These are phyloP conservation scores for Malus sieversii DNA, from an alignment of 306 rosid genomes.

Conservation along the genomic window DNA sequence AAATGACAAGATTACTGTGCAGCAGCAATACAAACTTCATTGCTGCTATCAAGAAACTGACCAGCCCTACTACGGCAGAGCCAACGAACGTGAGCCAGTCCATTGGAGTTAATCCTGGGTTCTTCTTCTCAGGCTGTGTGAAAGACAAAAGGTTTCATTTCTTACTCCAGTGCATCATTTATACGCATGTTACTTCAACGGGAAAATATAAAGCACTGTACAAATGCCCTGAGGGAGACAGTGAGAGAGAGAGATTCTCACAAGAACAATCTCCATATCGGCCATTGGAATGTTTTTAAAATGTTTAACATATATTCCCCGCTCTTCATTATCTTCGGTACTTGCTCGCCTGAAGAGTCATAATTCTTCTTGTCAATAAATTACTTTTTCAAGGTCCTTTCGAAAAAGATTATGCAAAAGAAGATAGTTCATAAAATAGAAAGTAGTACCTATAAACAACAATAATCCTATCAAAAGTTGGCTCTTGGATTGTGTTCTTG, in stretches of 20 bases:
- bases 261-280: conserved; percentile 94
- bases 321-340: conserved; percentile 34
- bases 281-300: conserved; percentile 91
- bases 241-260: conserved; percentile 30
- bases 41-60: conserved; percentile 27
- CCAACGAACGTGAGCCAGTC: conserved; percentile 91
- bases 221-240: no score
- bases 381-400: not conserved
- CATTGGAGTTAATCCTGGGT: conserved; percentile 98
- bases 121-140: conserved; percentile 96
- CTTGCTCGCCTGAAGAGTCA: conserved; percentile 54
- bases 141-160: conserved; percentile 13
- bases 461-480: conserved; percentile 89
- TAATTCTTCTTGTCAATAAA: not conserved
- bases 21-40: not conserved
- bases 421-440: not conserved
- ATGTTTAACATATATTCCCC: conserved; percentile 86
- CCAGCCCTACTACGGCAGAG: conserved; percentile 92
- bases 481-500: conserved; percentile 84
- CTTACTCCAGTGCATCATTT: not conserved
- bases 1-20: not conserved
- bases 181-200: no score
- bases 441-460: conserved; percentile 74
- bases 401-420: not conserved
- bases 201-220: no score